Percentiles rank a stretch among this genome's conserved stretches.
Conservation (phyloP, 257 asterid species). For the Penstemon eatonii region DNA sequence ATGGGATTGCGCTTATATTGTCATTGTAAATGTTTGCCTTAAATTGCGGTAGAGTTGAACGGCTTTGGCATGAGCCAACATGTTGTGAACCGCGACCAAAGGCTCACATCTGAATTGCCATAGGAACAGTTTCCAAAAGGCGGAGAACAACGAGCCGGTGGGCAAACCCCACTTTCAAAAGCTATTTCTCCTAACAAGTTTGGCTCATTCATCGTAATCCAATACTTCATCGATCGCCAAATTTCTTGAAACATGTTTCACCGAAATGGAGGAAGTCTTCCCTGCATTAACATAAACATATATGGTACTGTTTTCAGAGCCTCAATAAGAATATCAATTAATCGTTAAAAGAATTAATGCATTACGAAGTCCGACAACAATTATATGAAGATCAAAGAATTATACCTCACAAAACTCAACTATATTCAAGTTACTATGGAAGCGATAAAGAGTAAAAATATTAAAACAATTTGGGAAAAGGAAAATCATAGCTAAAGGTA, state of each 20-base stretch:
- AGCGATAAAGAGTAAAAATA: too few relatives aligned
- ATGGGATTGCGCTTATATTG: too few relatives aligned
- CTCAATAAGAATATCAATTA: too few relatives aligned
- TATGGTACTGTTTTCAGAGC: too few relatives aligned
- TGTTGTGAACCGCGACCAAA: slow-evolving; percentile 54
- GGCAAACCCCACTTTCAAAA: slow-evolving; percentile 43
- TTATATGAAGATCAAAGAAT: too few relatives aligned
- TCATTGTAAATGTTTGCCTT: slow-evolving; percentile 43
- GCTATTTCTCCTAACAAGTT: slow-evolving; percentile 48
- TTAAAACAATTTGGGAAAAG: too few relatives aligned
- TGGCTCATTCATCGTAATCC: slow-evolving; percentile 71
- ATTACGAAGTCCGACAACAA: too few relatives aligned
- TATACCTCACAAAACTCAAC: too few relatives aligned
- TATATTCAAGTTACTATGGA: too few relatives aligned
- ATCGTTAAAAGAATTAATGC: too few relatives aligned
- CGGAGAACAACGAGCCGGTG: slow-evolving; percentile 71
- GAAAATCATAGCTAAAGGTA: too few relatives aligned
- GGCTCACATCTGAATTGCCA: slow-evolving; percentile 87
- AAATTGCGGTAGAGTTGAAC: slow-evolving; percentile 56
- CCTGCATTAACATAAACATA: too few relatives aligned
- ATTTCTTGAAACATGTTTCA: slow-evolving; percentile 53
- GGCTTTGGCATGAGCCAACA: slow-evolving; percentile 77
- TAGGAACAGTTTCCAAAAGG: slow-evolving; percentile 65
- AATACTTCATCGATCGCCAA: slow-evolving; percentile 64
- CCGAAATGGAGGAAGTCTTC: slow-evolving; percentile 58